Evolutionary conservation across 1,139 yeast genomes (phyloP).

Genomic region (Lodderomyces elongisporus): DNA sequence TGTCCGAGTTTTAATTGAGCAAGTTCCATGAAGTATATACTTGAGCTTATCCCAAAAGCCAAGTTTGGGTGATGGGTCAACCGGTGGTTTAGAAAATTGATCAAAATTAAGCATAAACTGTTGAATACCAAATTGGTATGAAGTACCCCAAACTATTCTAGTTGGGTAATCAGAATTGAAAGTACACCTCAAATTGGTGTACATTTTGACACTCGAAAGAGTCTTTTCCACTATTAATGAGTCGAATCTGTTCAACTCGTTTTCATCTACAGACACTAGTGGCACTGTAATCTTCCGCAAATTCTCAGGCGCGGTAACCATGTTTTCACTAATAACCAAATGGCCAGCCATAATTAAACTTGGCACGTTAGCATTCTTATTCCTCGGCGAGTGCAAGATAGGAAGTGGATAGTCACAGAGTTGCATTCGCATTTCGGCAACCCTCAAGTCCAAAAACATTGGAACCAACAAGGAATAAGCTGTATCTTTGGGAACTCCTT

Average conservation of each 20-base stretch:
- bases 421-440: slow-evolving; percentile 51
- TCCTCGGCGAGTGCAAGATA: slow-evolving; percentile 33
- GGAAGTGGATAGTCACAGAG: slow-evolving; percentile 71
- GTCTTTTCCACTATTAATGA: slow-evolving; percentile 70
- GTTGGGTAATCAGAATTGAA: slow-evolving; percentile 58
- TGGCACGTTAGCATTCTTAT: slow-evolving; percentile 12
- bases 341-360: slow-evolving; percentile 39
- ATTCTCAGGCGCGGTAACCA: slow-evolving; percentile 37
- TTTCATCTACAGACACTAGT: slow-evolving; percentile 30
- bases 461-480: slow-evolving; percentile 69
- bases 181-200: slow-evolving; percentile 53
- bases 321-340: slow-evolving; percentile 44
- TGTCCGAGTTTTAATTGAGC: slow-evolving; percentile 27
- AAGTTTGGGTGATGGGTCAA: slow-evolving; percentile 56
- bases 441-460: slow-evolving; percentile 40
- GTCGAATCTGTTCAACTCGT: slow-evolving; percentile 31
- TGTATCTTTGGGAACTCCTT: slow-evolving; percentile 73
- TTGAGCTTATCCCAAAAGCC: slow-evolving; percentile 61
- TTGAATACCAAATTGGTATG: slow-evolving; percentile 79
- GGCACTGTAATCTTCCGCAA: slow-evolving; percentile 62
- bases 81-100: slow-evolving; percentile 74
- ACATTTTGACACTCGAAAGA: slow-evolving; percentile 69
- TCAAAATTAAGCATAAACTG: slow-evolving; percentile 78
- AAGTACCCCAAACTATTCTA: slow-evolving; percentile 79
- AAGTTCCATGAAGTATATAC: slow-evolving; percentile 45